A percentile compares a stretch with the other conserved stretches of the same genome.
Evolutionary conservation across 345 rosid species (phyloP).

Genomic region (Eucalyptus lansdowneana): DNA sequence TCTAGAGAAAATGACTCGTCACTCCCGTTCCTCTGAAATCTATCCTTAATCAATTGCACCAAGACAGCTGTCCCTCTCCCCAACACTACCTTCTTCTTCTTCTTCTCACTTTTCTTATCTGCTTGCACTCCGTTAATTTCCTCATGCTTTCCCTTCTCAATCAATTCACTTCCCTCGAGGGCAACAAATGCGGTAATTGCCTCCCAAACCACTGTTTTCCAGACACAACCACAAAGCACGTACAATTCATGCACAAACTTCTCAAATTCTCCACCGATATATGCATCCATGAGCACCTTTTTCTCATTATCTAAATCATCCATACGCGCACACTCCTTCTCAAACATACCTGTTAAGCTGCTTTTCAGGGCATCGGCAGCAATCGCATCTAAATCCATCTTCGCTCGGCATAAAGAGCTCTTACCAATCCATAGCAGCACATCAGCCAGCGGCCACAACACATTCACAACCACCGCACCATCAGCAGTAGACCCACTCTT

Average conservation of each 20-base stretch:
- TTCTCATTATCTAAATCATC: slow-evolving; percentile 13
- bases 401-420: slow-evolving; percentile 34
- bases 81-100: slow-evolving; percentile 53
- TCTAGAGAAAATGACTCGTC: slow-evolving; percentile 15
- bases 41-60: slow-evolving; percentile 57
- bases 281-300: slow-evolving; percentile 13
- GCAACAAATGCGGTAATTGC: slow-evolving; percentile 44
- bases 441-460: slow-evolving; percentile 20
- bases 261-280: slow-evolving; percentile 21
- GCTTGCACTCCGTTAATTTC: slow-evolving; percentile 22
- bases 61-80: slow-evolving; percentile 68
- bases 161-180: slow-evolving; percentile 46
- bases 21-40: slow-evolving; percentile 18
- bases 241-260: slow-evolving; percentile 40
- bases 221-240: slow-evolving; percentile 25
- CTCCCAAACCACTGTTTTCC: slow-evolving; percentile 79
- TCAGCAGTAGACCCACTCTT: slow-evolving; percentile 2
- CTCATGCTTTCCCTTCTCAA: slow-evolving; percentile 9
- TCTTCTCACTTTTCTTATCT: slow-evolving; percentile 52
- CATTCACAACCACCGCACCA: slow-evolving; percentile 2
- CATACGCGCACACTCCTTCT: background rate
- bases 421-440: slow-evolving; percentile 36
- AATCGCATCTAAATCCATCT: slow-evolving; percentile 24
- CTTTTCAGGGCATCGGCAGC: slow-evolving; percentile 15
- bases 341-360: slow-evolving; percentile 20